Percentiles rank a stretch among this genome's conserved stretches.
Conservation (phyloP, 805 yeast species). For the Candida orba region DNA sequence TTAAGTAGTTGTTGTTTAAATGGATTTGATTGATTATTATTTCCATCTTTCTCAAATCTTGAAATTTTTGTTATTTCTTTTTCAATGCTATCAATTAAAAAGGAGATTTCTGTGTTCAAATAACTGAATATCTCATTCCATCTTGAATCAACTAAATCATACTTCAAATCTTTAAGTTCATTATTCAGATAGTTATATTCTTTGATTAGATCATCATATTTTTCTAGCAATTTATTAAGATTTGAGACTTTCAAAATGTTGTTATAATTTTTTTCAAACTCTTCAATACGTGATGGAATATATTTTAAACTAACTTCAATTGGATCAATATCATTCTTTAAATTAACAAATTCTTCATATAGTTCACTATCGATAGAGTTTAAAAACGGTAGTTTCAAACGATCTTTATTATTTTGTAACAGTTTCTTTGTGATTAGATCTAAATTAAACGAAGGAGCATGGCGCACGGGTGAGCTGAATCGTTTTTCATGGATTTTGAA, state of each 20-base stretch:
- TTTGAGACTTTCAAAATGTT: slow-evolving; percentile 14
- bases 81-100: slow-evolving; percentile 22
- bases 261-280: slow-evolving; percentile 29
- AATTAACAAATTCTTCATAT: slow-evolving; percentile 33
- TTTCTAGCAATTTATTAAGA: slow-evolving; percentile 27
- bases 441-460: slow-evolving; percentile 30
- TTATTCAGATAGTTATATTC: slow-evolving; percentile 35
- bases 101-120: slow-evolving; percentile 35
- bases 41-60: slow-evolving; percentile 14
- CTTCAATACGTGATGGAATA: slow-evolving; percentile 41
- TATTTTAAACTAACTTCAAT: slow-evolving; percentile 44
- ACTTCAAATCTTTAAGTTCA: slow-evolving; percentile 36
- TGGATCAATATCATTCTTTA: slow-evolving; percentile 41
- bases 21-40: slow-evolving; percentile 5
- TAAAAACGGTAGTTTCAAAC: slow-evolving; percentile 32
- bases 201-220: slow-evolving; percentile 32
- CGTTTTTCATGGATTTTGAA: slow-evolving; percentile 32
- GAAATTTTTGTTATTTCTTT: slow-evolving; percentile 20
- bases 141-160: slow-evolving; percentile 41
- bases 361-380: slow-evolving; percentile 32
- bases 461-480: slow-evolving; percentile 34
- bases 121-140: slow-evolving; percentile 50
- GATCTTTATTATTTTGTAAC: slow-evolving; percentile 21
- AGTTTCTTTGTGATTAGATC: slow-evolving; percentile 28
- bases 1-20: slow-evolving; percentile 23